phyloP scores from a whole-genome alignment of 2,329 filamentous ascomycete species.

The Podosphaera leucotricha region DNA sequence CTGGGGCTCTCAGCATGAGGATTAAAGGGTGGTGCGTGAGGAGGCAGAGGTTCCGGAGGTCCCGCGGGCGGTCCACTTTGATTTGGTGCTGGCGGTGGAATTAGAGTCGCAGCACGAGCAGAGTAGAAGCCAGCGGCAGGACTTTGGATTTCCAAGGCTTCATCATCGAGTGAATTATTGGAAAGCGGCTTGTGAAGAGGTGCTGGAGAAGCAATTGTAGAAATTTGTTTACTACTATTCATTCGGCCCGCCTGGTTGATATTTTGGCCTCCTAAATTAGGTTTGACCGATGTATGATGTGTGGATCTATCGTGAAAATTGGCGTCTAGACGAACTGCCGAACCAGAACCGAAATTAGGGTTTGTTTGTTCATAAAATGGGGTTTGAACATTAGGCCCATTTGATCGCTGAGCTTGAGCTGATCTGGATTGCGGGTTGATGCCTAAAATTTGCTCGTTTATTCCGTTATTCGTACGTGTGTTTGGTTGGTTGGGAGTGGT shows the following conservation, averaged over 20 bases:
- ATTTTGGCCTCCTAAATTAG: conserved; percentile 7
- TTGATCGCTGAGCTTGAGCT: conserved; percentile 10
- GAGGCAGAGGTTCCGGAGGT: conserved; percentile 19
- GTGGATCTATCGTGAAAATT: conserved; percentile 3
- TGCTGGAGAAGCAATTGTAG: conserved; percentile 11
- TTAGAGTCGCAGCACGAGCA: conserved; percentile 35
- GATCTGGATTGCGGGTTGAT: neutral
- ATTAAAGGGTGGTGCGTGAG: conserved; percentile 37
- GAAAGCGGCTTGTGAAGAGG: conserved; percentile 4
- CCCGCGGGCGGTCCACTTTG: conserved; percentile 1
- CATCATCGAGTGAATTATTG: conserved; percentile 1
- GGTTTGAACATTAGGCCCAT: conserved; percentile 8
- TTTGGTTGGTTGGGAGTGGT: neutral
- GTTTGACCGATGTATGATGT: conserved; percentile 4
- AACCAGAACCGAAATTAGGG: conserved; percentile 8
- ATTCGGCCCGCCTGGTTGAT: conserved; percentile 15
- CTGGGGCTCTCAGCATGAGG: conserved; percentile 59
- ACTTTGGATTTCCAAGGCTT: conserved; percentile 6
- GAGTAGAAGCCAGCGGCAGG: conserved; percentile 37
- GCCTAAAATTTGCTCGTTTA: neutral
- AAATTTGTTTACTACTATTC: conserved; percentile 6
- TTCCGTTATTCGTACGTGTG: neutral
- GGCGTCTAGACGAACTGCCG: conserved; percentile 1
- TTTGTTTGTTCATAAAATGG: conserved; percentile 12
- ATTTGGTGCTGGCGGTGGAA: conserved; percentile 21